These are phyloP conservation scores for Drechslerella dactyloides DNA, from an alignment of 2,329 filamentous ascomycete species.

Conservation along the genomic window DNA sequence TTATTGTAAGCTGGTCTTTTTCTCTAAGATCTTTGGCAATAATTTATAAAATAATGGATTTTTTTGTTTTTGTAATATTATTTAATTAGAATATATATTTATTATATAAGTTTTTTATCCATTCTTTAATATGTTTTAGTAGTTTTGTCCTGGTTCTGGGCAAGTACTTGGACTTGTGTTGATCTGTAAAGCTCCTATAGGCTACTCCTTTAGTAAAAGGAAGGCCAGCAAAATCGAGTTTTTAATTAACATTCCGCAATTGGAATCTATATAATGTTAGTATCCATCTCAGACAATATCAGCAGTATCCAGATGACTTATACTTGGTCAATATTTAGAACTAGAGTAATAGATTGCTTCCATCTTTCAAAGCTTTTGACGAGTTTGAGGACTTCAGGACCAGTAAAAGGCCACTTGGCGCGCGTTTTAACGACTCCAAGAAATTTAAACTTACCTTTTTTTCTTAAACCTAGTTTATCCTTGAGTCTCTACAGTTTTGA, in stretches of 20 bases:
- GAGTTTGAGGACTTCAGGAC: constrained; percentile 9
- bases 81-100: constrained; percentile 56
- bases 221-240: constrained; percentile 12
- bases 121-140: constrained; percentile 44
- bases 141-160: constrained; percentile 53
- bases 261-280: constrained; percentile 7
- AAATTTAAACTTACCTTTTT: constrained; percentile 14
- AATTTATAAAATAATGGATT: constrained; percentile 57
- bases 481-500: constrained; percentile 3
- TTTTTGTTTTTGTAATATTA: constrained; percentile 57
- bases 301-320: not conserved
- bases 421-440: constrained; percentile 11
- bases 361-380: constrained; percentile 20
- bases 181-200: constrained; percentile 52
- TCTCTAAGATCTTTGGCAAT: constrained; percentile 54
- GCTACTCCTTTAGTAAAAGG: constrained; percentile 45
- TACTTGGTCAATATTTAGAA: constrained; percentile 17
- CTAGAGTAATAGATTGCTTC: constrained; percentile 16
- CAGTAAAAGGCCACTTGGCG: constrained; percentile 23
- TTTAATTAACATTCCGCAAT: constrained; percentile 11
- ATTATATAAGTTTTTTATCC: constrained; percentile 28
- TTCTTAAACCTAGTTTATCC: constrained; percentile 4
- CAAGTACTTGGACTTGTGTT: constrained; percentile 53
- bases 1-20: constrained; percentile 56
- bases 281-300: not conserved